Evolutionary conservation across 2,329 filamentous ascomycete genomes (phyloP).

Genomic region (Nothophaeocryptopus gaeumannii): DNA sequence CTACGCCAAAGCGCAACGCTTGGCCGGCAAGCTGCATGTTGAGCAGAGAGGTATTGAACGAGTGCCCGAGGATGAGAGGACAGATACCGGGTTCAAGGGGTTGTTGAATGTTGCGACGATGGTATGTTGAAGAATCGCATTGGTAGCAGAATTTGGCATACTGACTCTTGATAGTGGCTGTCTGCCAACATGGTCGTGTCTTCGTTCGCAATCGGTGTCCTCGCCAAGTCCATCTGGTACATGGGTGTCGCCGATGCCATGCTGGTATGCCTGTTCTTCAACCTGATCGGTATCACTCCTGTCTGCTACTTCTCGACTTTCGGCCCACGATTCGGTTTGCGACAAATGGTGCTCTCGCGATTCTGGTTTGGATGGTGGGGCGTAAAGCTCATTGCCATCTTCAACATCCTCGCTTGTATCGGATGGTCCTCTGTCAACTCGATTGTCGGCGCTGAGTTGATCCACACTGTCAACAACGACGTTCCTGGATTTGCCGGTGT

Average conservation of each 20-base stretch:
- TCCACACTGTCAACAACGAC: conserved; percentile 67
- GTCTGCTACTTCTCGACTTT: conserved; percentile 77
- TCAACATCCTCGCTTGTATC: conserved; percentile 68
- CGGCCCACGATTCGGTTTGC: conserved; percentile 69
- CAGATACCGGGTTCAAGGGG: conserved; percentile 52
- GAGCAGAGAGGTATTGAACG: conserved; percentile 75
- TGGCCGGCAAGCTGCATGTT: conserved; percentile 64
- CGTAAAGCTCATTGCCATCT: conserved; percentile 54
- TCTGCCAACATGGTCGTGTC: conserved; percentile 76
- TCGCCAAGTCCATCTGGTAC: conserved; percentile 65
- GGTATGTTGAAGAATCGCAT: conserved; percentile 44
- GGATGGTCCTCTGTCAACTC: conserved; percentile 76
- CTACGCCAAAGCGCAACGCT: conserved; percentile 59
- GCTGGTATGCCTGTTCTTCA: conserved; percentile 71
- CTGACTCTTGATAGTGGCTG: conserved; percentile 57
- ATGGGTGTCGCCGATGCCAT: conserved; percentile 72
- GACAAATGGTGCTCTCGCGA: conserved; percentile 76
- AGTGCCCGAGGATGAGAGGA: conserved; percentile 67
- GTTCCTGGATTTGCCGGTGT: conserved; percentile 74
- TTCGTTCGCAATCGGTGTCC: conserved; percentile 71
- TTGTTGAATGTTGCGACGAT: conserved; percentile 68
- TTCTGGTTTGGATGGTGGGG: conserved; percentile 65
- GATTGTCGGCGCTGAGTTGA: conserved; percentile 75
- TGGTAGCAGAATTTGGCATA: neutral
- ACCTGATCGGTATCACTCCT: conserved; percentile 67